Base-by-base conservation (phyloP, 2,329 filamentous ascomycete genomes). In the Fusarium sambucinum region DNA sequence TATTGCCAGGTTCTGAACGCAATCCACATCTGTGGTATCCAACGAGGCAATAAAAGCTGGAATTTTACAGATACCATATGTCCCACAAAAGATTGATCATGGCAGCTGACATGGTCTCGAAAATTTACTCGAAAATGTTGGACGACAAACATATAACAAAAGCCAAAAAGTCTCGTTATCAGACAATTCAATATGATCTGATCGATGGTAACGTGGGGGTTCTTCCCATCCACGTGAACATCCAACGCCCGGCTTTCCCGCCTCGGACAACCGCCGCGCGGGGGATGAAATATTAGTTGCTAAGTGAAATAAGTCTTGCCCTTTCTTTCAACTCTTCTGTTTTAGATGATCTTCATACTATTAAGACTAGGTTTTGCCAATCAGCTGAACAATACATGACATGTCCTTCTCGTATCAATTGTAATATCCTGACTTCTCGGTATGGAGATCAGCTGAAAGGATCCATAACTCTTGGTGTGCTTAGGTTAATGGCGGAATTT, bases 141-240 rank as follows among this genome's bases (percentile, higher is more conserved):
- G 35, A 27, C 11, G 30, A 29, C 5, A 19, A 17, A 19, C 23
- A 25, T 21, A 27, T 14, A 37, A 45, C 14, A 37, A 27, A 14
- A 3, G 17, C 27, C 10, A 38, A 23, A n/a, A 35, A 33, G 21
- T 27, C 35, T 52, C 19, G 30, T 52, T 64, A 14, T 64, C 35
- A n/a, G n/a, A 21, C 14, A 27, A n/a, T 46, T 19, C 16, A 23
- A 38, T 14, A 64, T 64, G 61, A 64, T 64, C 41, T 64, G 61
- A 64, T 53, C 40, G 53, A 25, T 55, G 42, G 19, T 14, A 44
- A 23, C 35, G 61, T 64, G 61, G 61, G 60, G 61, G 45, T 41
- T 64, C 33, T 16, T 12, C 23, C 17, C 37, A 46, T 29, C 29
- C 55, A 64, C 61, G 59, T 64, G 61, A 37, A 48, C 40, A 25